Conservation (phyloP, 257 asterid genomes). For the Salvia rosmarinus region DNA sequence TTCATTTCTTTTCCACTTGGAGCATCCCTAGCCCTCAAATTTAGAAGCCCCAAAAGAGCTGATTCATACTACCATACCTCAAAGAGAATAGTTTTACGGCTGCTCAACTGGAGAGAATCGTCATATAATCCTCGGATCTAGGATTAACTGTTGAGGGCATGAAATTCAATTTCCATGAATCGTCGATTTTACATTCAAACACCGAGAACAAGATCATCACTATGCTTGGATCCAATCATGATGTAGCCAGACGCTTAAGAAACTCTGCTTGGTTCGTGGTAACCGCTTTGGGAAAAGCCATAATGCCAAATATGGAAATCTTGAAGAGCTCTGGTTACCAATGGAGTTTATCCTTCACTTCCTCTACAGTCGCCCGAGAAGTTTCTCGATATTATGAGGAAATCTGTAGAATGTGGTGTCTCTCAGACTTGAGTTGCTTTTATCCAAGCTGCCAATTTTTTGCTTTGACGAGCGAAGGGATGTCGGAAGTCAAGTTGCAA, state of each 20-base stretch:
- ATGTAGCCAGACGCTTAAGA: background rate
- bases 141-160: constrained; percentile 29
- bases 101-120: constrained; percentile 32
- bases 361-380: background rate
- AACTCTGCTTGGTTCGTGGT: background rate
- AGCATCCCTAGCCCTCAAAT: too few relatives aligned
- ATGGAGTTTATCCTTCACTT: background rate
- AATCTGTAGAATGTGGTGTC: constrained; percentile 37
- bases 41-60: constrained; percentile 9
- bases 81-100: constrained; percentile 45
- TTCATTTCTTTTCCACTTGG: too few relatives aligned
- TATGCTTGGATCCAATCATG: background rate
- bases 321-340: background rate
- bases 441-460: background rate
- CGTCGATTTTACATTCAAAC: background rate
- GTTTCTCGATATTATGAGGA: constrained; percentile 13
- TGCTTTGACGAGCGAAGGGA: background rate
- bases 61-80: constrained; percentile 27
- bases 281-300: background rate
- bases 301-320: background rate
- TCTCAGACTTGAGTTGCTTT: constrained; percentile 1
- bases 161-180: constrained; percentile 32
- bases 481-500: background rate
- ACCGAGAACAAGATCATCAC: constrained; percentile 23
- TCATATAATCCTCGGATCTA: constrained; percentile 18